A percentile compares a stretch with the other conserved stretches of the same genome.
phyloP scores from a whole-genome alignment of 495 filamentous ascomycete genomes.

The Penicillium coffeae region DNA sequence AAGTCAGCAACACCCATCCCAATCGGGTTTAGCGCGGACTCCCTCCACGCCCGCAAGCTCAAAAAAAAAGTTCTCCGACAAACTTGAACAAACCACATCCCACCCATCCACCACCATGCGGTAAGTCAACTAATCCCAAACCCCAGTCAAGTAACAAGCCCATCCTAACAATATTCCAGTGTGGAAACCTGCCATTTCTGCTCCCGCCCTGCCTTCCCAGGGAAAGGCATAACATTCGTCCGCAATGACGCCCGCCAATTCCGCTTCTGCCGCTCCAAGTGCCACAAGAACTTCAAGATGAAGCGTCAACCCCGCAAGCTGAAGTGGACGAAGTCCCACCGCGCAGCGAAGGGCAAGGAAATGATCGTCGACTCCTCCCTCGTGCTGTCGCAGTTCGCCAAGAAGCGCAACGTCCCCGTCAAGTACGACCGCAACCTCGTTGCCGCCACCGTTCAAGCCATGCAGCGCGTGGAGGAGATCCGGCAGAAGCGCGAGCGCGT shows the following conservation, averaged over 20 bases:
- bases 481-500: conserved; percentile 73
- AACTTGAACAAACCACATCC: conserved; percentile 20
- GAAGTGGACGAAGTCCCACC: conserved; percentile 77
- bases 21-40: conserved; percentile 26
- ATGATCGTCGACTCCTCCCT: conserved; percentile 94
- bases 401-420: conserved; percentile 88
- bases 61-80: conserved; percentile 28
- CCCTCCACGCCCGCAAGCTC: conserved; percentile 29
- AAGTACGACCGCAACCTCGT: conserved; percentile 93
- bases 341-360: conserved; percentile 78
- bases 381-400: conserved; percentile 83
- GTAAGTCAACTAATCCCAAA: conserved; percentile 14
- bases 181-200: conserved; percentile 94
- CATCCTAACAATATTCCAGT: conserved; percentile 42
- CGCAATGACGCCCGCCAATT: conserved; percentile 70
- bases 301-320: conserved; percentile 83
- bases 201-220: conserved; percentile 77
- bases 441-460: conserved; percentile 80
- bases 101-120: conserved; percentile 26
- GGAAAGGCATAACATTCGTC: conserved; percentile 84
- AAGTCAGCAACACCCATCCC: conserved; percentile 26
- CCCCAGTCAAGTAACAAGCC: not conserved
- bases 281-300: conserved; percentile 99
- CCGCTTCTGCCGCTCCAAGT: conserved; percentile 78
- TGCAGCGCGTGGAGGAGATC: conserved; percentile 89